phyloP scores from a whole-genome alignment of 345 rosid species.

The Eucalyptus globulus region DNA sequence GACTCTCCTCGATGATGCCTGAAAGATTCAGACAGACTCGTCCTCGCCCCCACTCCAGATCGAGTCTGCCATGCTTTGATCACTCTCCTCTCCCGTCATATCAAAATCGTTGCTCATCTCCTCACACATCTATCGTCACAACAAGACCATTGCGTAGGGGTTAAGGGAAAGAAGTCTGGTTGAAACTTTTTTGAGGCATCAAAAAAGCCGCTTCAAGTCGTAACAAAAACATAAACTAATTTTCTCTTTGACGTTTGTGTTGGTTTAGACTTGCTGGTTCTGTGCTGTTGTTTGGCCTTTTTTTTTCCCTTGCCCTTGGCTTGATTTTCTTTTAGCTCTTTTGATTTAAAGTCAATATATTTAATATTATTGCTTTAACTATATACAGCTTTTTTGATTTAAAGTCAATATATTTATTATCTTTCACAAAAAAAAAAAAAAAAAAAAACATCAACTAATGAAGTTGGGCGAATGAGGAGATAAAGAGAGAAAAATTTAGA shows the following conservation, averaged over 20 bases:
- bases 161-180: not conserved
- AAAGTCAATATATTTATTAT: too few species aligned
- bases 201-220: not conserved
- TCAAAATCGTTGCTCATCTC: too few species aligned
- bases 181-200: not conserved
- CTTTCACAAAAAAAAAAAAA: too few species aligned
- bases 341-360: too few species aligned
- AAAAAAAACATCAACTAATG: not conserved
- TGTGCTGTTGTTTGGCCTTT: too few species aligned
- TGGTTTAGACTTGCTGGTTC: too few species aligned
- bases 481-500: not conserved
- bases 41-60: not conserved
- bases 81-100: too few species aligned
- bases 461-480: not conserved
- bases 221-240: not conserved
- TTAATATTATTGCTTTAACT: accelerated
- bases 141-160: not conserved
- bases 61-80: not conserved
- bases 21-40: not conserved
- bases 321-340: accelerated
- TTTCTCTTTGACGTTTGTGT: too few species aligned
- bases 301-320: too few species aligned
- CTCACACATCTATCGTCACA: too few species aligned
- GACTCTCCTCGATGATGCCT: not conserved
- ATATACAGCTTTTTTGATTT: too few species aligned